phyloP scores from a whole-genome alignment of 768 basidiomycete species.

The Auricularia cornea region DNA sequence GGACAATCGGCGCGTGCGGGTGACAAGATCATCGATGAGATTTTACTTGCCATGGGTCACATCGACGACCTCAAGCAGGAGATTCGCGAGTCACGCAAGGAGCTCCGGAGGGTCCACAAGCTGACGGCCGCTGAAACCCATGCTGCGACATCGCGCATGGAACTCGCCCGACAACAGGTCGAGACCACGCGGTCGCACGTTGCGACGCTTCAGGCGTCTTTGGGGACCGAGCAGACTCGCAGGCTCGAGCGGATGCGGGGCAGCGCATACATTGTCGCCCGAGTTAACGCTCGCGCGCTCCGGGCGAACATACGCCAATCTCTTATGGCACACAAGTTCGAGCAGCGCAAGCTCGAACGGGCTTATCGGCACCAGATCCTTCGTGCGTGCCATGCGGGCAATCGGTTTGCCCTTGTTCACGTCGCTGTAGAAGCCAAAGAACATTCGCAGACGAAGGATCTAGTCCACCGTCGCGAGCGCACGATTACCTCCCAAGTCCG shows the following conservation, averaged over 20 bases:
- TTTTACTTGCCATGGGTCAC: not conserved
- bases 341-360: not conserved
- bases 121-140: too few relatives aligned
- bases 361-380: not conserved
- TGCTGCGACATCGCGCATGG: too few relatives aligned
- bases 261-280: not conserved
- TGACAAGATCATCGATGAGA: not conserved
- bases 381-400: not conserved
- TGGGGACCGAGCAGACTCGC: too few relatives aligned
- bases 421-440: not conserved
- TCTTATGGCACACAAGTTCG: not conserved
- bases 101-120: too few relatives aligned
- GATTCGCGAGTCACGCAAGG: too few relatives aligned
- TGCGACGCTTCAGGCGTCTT: too few relatives aligned
- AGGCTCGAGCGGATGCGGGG: not conserved
- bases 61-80: too few relatives aligned
- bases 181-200: too few relatives aligned
- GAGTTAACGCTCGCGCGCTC: not conserved
- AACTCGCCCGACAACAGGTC: too few relatives aligned
- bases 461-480: not conserved
- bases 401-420: not conserved
- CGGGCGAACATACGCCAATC: not conserved
- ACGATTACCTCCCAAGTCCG: not conserved
- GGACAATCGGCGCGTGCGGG: not conserved
- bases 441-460: not conserved